phyloP scores from a whole-genome alignment of 257 asterid genomes.

The Osmanthus fragrans region DNA sequence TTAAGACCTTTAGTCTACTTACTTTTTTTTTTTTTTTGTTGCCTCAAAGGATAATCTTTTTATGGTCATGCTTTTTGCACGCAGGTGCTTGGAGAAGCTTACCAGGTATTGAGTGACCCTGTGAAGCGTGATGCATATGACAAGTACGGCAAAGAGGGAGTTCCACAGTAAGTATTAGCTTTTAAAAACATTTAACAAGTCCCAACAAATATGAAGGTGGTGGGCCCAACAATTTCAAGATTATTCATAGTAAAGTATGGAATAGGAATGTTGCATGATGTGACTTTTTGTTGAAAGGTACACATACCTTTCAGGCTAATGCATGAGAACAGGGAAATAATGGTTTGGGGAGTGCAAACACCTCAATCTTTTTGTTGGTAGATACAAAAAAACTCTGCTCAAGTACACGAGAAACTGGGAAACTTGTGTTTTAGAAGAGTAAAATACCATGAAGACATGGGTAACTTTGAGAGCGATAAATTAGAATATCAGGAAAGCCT shows the following conservation, averaged over 20 bases:
- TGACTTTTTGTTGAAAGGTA: not conserved
- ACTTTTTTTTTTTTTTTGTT: conserved; percentile 4
- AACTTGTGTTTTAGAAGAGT: not conserved
- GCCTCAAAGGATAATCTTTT: not conserved
- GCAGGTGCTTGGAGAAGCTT: conserved; percentile 84
- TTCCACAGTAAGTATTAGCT: conserved; percentile 46
- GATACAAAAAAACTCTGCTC: not conserved
- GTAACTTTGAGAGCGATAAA: not conserved
- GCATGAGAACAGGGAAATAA: not conserved
- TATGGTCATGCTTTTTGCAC: conserved; percentile 16
- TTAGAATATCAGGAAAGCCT: not conserved
- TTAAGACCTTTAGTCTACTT: not conserved
- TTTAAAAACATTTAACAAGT: not conserved
- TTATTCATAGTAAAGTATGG: not conserved
- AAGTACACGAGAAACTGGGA: not conserved
- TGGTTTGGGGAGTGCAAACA: not conserved
- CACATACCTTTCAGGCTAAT: not conserved
- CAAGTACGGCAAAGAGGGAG: conserved; percentile 68
- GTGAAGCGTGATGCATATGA: conserved; percentile 66
- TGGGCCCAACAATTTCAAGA: not conserved
- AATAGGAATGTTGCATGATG: not conserved
- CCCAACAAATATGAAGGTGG: not conserved
- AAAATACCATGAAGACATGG: not conserved
- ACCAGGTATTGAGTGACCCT: conserved; percentile 80
- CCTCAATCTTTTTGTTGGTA: not conserved